These are phyloP conservation scores for Erysiphe neolycopersici DNA, from an alignment of 2,329 filamentous ascomycete species.

Conservation along the genomic window DNA sequence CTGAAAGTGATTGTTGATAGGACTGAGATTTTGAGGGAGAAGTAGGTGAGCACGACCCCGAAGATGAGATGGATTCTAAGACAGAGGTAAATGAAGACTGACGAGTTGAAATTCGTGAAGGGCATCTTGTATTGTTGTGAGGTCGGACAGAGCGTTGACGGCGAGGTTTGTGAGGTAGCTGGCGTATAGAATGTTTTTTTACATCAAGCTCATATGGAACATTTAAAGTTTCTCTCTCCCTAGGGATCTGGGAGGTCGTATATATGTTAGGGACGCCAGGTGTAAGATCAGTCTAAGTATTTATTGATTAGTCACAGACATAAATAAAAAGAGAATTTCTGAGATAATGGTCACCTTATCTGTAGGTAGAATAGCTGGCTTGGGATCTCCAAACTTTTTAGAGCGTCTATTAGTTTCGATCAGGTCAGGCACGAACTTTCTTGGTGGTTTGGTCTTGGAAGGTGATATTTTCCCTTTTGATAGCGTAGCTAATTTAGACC, in stretches of 20 bases:
- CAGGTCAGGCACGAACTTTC: conserved; percentile 48
- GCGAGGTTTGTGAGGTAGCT: conserved; percentile 13
- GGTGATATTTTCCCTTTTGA: conserved; percentile 9
- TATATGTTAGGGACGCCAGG: conserved; percentile 13
- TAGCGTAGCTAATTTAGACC: no score
- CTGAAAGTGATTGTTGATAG: conserved; percentile 11
- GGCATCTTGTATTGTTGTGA: conserved; percentile 17
- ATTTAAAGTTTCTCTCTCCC: no score
- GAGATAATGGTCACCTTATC: conserved; percentile 34
- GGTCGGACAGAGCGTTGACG: conserved; percentile 17
- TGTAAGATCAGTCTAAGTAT: conserved; percentile 10
- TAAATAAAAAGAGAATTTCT: conserved; percentile 17
- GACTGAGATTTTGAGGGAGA: conserved; percentile 13
- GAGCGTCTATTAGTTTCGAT: conserved; percentile 55
- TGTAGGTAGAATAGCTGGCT: conserved; percentile 32
- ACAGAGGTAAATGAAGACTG: conserved; percentile 17
- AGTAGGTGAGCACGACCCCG: conserved; percentile 12
- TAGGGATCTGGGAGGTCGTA: conserved; percentile 6
- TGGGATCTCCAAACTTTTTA: conserved; percentile 36
- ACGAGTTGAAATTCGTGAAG: conserved; percentile 11
- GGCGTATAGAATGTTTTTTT: not conserved
- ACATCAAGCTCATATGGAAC: no score
- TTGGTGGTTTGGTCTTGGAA: conserved; percentile 13
- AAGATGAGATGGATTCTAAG: conserved; percentile 14
- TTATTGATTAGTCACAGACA: conserved; percentile 1